Base-by-base conservation (phyloP, 2,329 filamentous ascomycete species). In the Verticillium nubilum region DNA sequence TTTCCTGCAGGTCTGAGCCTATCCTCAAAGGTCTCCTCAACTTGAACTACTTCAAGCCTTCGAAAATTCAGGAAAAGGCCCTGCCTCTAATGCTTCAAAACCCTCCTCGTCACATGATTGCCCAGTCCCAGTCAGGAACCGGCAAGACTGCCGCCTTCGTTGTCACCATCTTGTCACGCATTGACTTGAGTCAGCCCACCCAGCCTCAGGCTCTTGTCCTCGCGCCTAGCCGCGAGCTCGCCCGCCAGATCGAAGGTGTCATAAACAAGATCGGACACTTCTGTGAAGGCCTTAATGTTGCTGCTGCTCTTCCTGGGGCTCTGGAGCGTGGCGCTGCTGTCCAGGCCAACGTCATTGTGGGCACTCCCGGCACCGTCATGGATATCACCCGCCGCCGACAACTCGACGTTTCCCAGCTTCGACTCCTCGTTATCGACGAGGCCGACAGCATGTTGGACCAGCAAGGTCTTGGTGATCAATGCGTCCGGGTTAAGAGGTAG, bases 361-460 rank as follows among this genome's bases (percentile, higher is more conserved):
- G 95, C 61, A 99, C 95, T 1, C 95, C 95, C 0, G 95, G 95
- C 59, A 98, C 94, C 0, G 91, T 95, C 55, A 88, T 90, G 79
- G 95, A 98, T 69, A 81, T 95, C 67, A 88, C 97, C 68, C 88
- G 88, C 69, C 86, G 88, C 67, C 84, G 86, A 65, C 84, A 90
- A 69, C 83, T 99, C 64, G 86, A 96, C 66, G 75, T 86, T 0
- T 85, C 82, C 19, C 77, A 86, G 60, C 80, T 99, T 66, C 91
- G 87, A 73, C 84, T 96, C 9, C 83, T 99, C 62, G 94, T 97
- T 59, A 83, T 99, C 58, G 95, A 99, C 69, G 95, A 99, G 78
- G 95, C 95, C 60, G 95, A 99, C 78, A 98, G 97, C 78, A 99
- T 99, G 95, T 80, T 99, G 61, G 95, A 98, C 70, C 89, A 94